Base-by-base conservation (phyloP, 2,329 filamentous ascomycete genomes). In the Thelonectria olida region DNA sequence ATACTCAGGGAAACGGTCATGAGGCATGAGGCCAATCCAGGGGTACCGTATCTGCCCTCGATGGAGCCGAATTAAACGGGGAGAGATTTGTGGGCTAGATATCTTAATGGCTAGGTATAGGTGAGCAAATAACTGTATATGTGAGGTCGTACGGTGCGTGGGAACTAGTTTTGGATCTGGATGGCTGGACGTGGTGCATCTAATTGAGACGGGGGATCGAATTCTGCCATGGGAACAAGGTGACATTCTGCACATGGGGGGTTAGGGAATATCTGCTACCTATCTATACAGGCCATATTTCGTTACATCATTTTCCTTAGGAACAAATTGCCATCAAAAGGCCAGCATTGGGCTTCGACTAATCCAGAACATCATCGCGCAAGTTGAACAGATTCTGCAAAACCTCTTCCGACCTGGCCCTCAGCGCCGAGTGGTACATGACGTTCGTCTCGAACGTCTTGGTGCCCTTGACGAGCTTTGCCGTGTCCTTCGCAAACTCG, bases 391-490 rank as follows among this genome's bases (percentile, higher is more conserved):
- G 80, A 69, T 90, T 86, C 68, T 86, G 86, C 70, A 97, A 80
- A 17, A 97, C 87, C 67, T 96, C 92, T 25, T 92, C 90, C 5
- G 89, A 82, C 77, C 88, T 91, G 52, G 84, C 84, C 61, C 92
- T 84, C 42, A 97, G 75, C 0, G 91, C 95, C 72, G 96, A 90
- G 76, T 98, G 95, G 73, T 96, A 96, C 84, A 97, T 87, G 22
- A 85, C 83, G 74, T 97, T 97, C 38, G 93, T 97, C 72, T 96
- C 87, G 70, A 90, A 96, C 39, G 92, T 88, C 79, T 92, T 93
- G 73, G 88, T 90, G 1, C 88, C 89, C 74, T 87, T 90, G 74
- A 97, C 91, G 72, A 89, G 85, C 39, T 80, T 80, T 9, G 92
- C 92, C 15, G 93, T 96, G 68, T 91, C 87, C 69, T 86, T 84